phyloP scores from a whole-genome alignment of 768 basidiomycete species.

The Termitomyces sp. region DNA sequence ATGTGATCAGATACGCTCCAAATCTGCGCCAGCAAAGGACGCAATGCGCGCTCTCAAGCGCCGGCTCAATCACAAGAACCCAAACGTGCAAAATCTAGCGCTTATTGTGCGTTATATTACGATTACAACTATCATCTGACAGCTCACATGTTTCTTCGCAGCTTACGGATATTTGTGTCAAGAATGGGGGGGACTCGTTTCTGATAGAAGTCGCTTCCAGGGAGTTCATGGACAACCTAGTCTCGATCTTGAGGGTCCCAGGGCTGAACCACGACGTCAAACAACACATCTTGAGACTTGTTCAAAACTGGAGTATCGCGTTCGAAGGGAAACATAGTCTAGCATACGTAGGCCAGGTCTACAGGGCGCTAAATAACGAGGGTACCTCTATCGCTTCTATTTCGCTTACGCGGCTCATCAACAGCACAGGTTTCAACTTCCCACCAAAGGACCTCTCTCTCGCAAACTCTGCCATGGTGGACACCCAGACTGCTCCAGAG shows the following conservation, averaged over 20 bases:
- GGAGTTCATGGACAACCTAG: conserved; percentile 92
- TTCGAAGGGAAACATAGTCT: conserved; percentile 79
- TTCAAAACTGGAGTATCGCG: conserved; percentile 94
- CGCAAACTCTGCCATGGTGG: conserved; percentile 80
- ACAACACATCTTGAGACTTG: conserved; percentile 63
- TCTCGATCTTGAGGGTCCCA: conserved; percentile 80
- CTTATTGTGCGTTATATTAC: conserved; percentile 57
- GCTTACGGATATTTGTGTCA: conserved; percentile 89
- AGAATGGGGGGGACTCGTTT: conserved; percentile 96
- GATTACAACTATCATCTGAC: not conserved
- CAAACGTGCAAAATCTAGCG: conserved; percentile 89
- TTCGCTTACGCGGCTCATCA: conserved; percentile 3
- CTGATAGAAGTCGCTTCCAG: conserved; percentile 77
- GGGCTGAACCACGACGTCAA: conserved; percentile 78
- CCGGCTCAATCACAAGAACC: conserved; percentile 89
- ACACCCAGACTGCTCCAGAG: conserved; percentile 88
- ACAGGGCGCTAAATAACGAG: conserved; percentile 69
- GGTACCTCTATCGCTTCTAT: not conserved
- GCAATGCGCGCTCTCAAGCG: conserved; percentile 87
- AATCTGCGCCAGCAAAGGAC: conserved; percentile 77
- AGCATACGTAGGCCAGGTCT: conserved; percentile 73
- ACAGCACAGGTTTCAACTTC: conserved; percentile 64
- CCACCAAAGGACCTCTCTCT: conserved; percentile 72
- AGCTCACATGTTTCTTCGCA: conserved; percentile 23
- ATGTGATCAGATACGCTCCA: conserved; percentile 94